phyloP scores from a whole-genome alignment of 345 rosid genomes.

The Syzygium oleosum region DNA sequence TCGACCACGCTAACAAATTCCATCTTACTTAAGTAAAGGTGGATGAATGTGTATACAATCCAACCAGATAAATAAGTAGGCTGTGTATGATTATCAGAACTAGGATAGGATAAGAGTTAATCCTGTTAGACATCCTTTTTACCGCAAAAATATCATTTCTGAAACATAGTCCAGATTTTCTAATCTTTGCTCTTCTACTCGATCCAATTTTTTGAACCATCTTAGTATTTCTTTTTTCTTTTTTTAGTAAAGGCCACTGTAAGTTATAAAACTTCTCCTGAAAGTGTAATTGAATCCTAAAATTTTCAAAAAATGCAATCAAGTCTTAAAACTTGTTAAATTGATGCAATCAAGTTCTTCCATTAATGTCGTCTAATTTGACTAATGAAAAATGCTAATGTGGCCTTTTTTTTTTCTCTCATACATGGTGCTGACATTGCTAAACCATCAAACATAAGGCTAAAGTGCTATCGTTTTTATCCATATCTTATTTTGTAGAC shows the following conservation, averaged over 20 bases:
- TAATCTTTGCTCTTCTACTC: neutral
- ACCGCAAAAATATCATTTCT: neutral
- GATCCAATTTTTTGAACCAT: neutral
- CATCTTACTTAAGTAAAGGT: neutral
- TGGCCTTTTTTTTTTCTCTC: neutral
- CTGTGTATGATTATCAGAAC: neutral
- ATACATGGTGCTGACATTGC: neutral
- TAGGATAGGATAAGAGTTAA: neutral
- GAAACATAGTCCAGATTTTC: neutral
- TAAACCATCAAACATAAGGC: neutral
- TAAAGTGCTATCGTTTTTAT: neutral
- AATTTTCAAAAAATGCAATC: neutral
- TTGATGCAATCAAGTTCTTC: neutral
- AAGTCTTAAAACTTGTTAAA: rapidly evolving
- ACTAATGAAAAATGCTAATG: rapidly evolving
- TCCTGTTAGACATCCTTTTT: neutral
- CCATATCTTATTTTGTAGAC: neutral
- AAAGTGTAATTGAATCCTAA: neutral
- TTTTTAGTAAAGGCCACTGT: neutral
- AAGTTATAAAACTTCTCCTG: neutral
- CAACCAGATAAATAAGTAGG: neutral
- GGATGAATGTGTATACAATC: neutral
- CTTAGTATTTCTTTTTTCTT: neutral
- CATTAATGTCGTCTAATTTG: neutral
- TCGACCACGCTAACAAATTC: neutral